phyloP scores from a whole-genome alignment of 2,329 filamentous ascomycete genomes.

The Scedosporium aurantiacum region DNA sequence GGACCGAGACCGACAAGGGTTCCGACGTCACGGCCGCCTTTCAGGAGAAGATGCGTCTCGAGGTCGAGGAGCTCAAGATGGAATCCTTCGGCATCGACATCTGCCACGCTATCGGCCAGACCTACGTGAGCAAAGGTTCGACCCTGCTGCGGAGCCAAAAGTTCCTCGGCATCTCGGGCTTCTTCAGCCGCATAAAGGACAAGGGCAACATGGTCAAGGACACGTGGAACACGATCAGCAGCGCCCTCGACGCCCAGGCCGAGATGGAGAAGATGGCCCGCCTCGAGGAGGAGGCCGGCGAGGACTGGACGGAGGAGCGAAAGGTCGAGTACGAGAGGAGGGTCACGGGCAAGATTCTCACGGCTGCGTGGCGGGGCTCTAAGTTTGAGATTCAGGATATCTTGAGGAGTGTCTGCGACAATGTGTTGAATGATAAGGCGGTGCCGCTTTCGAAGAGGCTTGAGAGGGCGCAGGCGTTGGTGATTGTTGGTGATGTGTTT shows the following conservation, averaged over 20 bases:
- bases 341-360: conserved; percentile 95
- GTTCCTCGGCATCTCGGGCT: conserved; percentile 89
- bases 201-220: conserved; percentile 96
- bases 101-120: conserved; percentile 84
- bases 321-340: conserved; percentile 89
- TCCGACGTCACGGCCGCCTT: conserved; percentile 77
- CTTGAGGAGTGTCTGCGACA: conserved; percentile 85
- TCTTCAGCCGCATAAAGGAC: conserved; percentile 88
- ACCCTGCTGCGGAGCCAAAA: conserved; percentile 90
- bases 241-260: conserved; percentile 92
- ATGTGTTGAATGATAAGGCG: conserved; percentile 67
- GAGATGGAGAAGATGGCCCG: conserved; percentile 99
- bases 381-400: conserved; percentile 98
- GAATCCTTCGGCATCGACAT: conserved; percentile 97
- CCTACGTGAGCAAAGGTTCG: conserved; percentile 79
- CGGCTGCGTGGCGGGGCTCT: conserved; percentile 89
- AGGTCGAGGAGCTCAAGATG: conserved; percentile 98
- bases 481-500: conserved; percentile 83
- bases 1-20: conserved; percentile 94
- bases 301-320: conserved; percentile 97
- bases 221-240: conserved; percentile 95
- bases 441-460: conserved; percentile 75
- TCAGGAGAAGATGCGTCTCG: conserved; percentile 84
- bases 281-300: conserved; percentile 85
- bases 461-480: conserved; percentile 80